Percentiles rank a stretch among this genome's conserved stretches.
Evolutionary conservation across 176 grass and related monocot species (phyloP).

Genomic region (Cocos nucifera): DNA sequence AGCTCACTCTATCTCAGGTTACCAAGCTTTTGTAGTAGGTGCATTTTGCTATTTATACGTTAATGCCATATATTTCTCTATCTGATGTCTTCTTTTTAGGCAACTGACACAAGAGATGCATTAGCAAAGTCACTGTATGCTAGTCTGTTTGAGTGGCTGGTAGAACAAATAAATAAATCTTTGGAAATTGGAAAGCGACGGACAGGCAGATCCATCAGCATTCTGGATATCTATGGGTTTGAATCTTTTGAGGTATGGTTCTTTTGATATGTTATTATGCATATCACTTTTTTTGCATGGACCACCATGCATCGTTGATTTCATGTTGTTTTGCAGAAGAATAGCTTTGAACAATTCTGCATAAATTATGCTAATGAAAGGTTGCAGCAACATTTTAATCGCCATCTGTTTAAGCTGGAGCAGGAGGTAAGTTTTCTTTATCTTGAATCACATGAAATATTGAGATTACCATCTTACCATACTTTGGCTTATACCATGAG

Average conservation of each 20-base stretch:
- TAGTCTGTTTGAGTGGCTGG: constrained; percentile 90
- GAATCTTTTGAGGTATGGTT: constrained; percentile 82
- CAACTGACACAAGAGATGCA: constrained; percentile 88
- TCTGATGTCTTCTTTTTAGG: constrained; percentile 47
- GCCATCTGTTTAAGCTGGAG: constrained; percentile 96
- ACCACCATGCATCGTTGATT: constrained; percentile 19
- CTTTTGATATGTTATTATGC: constrained; percentile 14
- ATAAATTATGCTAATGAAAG: constrained; percentile 99
- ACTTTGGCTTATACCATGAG: constrained; percentile 9
- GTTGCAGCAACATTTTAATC: constrained; percentile 97
- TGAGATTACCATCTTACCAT: no score
- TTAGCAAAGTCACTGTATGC: constrained; percentile 95
- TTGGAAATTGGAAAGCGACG: constrained; percentile 70
- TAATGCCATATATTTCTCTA: background rate
- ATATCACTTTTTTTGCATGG: constrained; percentile 8
- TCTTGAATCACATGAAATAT: no score
- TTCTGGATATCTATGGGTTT: constrained; percentile 98
- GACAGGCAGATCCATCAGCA: constrained; percentile 91
- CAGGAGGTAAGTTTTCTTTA: constrained; percentile 54
- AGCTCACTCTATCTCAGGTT: constrained; percentile 95
- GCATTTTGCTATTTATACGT: constrained; percentile 10
- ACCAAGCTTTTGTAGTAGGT: constrained; percentile 20
- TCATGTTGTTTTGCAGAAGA: constrained; percentile 42
- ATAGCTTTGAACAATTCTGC: constrained; percentile 99
- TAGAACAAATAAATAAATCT: constrained; percentile 96